phyloP scores from a whole-genome alignment of 2,329 filamentous ascomycete genomes.

The Periconia digitata region DNA sequence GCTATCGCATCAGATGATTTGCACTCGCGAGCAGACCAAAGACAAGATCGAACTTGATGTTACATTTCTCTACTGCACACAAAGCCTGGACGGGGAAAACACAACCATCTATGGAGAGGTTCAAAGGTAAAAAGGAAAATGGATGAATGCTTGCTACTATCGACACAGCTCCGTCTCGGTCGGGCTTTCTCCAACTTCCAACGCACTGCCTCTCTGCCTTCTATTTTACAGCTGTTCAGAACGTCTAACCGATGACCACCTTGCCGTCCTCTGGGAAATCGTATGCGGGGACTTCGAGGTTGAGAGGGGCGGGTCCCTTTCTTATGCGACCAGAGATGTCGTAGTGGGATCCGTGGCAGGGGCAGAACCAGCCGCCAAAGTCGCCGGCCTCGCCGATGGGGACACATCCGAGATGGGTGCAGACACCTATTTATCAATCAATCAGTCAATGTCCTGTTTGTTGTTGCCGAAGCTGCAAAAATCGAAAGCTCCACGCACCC shows the following conservation, averaged over 20 bases:
- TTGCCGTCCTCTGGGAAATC: conserved; percentile 88
- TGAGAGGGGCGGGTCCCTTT: conserved; percentile 95
- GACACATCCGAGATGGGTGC: conserved; percentile 98
- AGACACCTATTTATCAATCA: conserved; percentile 69
- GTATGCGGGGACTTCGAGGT: conserved; percentile 92
- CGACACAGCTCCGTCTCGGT: conserved; percentile 26
- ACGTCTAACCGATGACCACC: conserved; percentile 83
- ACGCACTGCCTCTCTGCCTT: conserved; percentile 6
- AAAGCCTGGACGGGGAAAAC: too few relatives aligned
- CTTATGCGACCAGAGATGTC: conserved; percentile 98
- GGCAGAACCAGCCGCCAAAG: conserved; percentile 99
- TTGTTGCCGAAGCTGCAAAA: background rate
- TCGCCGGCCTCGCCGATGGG: conserved; percentile 98
- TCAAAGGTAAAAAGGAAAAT: conserved; percentile 26
- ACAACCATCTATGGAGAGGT: conserved; percentile 23
- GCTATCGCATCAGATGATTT: too few relatives aligned
- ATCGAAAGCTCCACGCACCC: conserved; percentile 57
- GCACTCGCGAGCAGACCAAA: too few relatives aligned
- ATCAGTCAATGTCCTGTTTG: conserved; percentile 26
- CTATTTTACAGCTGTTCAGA: conserved; percentile 25
- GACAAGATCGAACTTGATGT: conserved; percentile 36
- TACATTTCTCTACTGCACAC: conserved; percentile 41
- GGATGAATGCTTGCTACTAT: conserved; percentile 40
- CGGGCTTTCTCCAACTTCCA: conserved; percentile 3
- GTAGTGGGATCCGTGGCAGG: conserved; percentile 99